phyloP scores from a whole-genome alignment of 192 early-diverging fungal genomes.

The Coemansia furcata region DNA sequence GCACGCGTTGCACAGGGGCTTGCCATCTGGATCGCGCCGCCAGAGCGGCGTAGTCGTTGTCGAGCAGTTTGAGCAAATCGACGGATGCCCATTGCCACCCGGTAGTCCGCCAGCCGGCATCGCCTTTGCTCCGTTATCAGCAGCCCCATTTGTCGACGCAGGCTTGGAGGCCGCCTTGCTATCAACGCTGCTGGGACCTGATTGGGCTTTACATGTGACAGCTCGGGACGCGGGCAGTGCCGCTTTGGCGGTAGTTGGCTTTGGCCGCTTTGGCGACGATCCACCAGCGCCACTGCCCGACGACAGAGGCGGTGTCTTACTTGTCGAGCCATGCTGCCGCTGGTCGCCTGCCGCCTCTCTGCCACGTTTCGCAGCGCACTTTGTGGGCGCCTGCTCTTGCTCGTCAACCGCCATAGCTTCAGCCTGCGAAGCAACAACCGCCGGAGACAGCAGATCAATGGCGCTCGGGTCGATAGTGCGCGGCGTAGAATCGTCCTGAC shows the following conservation, averaged over 20 bases:
- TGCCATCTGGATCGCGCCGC: conserved; percentile 86
- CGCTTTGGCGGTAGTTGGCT: neutral
- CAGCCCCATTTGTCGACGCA: neutral
- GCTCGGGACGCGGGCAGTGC: neutral
- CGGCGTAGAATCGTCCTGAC: conserved; percentile 18
- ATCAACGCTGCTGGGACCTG: neutral
- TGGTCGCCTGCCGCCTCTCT: neutral
- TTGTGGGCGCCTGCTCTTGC: neutral
- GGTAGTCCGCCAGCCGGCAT: neutral
- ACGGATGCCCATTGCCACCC: conserved; percentile 24
- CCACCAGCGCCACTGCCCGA: neutral
- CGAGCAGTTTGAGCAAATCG: conserved; percentile 74
- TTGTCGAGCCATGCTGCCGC: neutral
- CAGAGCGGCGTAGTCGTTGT: conserved; percentile 93
- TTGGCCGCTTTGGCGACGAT: conserved; percentile 5
- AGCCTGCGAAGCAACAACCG: neutral
- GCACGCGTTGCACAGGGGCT: conserved; percentile 96
- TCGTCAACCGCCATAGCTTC: conserved; percentile 10
- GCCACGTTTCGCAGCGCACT: conserved; percentile 1
- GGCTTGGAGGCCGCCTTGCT: neutral
- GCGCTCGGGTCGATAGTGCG: conserved; percentile 50
- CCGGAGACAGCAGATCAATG: conserved; percentile 26
- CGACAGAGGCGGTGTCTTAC: neutral
- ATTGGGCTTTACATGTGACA: neutral
- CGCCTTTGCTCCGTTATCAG: neutral